Evolutionary conservation across 257 asterid genomes (phyloP).

Genomic region (Striga asiatica): DNA sequence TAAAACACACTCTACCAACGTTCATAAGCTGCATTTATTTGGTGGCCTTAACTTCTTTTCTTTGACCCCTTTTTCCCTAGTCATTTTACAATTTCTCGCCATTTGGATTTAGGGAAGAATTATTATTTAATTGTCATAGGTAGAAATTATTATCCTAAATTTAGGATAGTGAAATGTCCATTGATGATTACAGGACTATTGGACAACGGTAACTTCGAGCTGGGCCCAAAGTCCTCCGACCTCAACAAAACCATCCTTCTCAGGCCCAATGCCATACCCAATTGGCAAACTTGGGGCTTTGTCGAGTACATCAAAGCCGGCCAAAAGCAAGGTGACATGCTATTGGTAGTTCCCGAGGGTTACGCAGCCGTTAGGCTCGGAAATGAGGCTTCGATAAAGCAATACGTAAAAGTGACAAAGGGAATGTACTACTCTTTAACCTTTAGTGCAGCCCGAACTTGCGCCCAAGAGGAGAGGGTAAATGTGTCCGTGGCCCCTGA

Average conservation of each 20-base stretch:
- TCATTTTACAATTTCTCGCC: too few species aligned
- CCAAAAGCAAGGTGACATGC: slow-evolving; percentile 96
- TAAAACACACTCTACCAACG: too few species aligned
- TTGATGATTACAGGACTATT: slow-evolving; percentile 71
- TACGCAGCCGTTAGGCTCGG: slow-evolving; percentile 83
- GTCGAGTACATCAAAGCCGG: slow-evolving; percentile 92
- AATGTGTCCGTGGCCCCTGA: slow-evolving; percentile 79
- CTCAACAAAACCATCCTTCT: slow-evolving; percentile 64
- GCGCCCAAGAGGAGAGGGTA: slow-evolving; percentile 80
- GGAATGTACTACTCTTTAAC: slow-evolving; percentile 82
- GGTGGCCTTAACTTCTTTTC: too few species aligned
- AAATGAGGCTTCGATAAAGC: slow-evolving; percentile 86
- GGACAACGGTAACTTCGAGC: slow-evolving; percentile 86
- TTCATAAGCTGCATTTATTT: background rate
- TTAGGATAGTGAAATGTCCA: too few species aligned
- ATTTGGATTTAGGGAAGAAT: too few species aligned
- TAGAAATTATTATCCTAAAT: too few species aligned
- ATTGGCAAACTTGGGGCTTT: slow-evolving; percentile 66
- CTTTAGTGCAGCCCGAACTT: slow-evolving; percentile 85
- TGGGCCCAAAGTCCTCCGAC: slow-evolving; percentile 36
- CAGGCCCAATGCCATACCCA: slow-evolving; percentile 54
- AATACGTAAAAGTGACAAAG: slow-evolving; percentile 41
- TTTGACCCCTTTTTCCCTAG: too few species aligned
- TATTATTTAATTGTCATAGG: too few species aligned
- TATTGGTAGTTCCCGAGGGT: slow-evolving; percentile 88